Base-by-base conservation (phyloP, 2,329 filamentous ascomycete species). In the Neurospora crassa region DNA sequence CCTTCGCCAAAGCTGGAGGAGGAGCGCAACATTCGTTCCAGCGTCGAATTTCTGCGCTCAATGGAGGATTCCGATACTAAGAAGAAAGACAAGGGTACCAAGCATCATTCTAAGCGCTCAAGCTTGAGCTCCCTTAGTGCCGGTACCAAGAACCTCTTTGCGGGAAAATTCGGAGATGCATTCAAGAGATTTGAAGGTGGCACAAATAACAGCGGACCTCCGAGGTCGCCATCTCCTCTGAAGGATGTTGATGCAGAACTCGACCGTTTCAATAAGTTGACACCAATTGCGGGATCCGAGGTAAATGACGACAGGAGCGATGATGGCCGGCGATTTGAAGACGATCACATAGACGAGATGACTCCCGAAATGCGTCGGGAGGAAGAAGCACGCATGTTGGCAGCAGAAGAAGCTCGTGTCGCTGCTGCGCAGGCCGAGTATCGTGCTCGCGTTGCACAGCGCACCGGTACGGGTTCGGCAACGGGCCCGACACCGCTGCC, bases 381-480 rank as follows among this genome's bases (percentile, higher is more conserved):
- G 79, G 85, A 97, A 18, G 96, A 99, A 80, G 90, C 94, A 24
- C 85, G 90, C 70, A 89, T 90, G 70, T 85, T 97, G 1, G 91
- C 90, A 20, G 90, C 96, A 78, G 96, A 99, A 82, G 96, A 99
- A 81, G 91, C 90, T 77, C 89, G 96, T 3, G 96, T 99, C 1
- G 93, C 93, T 67, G 91, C 91, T 24, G 96, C 94, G 0, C 94
- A 93, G 20, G 94, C 92, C 1, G 94, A 97, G 80, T 97, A 98
- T 79, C 89, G 92, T 42, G 89, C 90, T 76, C 89, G 91, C 29
- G 83, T 97, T 47, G 88, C 91, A 1, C 86, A 89, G 69, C 85
- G 88, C 70, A 79, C 78, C 34, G 77, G 76, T 24, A 75, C 79
- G 20, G 76, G 78, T 1, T 63, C 53, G 24, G 29, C 3, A 63